These are phyloP conservation scores for Trapa incisa DNA, from an alignment of 345 rosid species.

Conservation along the genomic window DNA sequence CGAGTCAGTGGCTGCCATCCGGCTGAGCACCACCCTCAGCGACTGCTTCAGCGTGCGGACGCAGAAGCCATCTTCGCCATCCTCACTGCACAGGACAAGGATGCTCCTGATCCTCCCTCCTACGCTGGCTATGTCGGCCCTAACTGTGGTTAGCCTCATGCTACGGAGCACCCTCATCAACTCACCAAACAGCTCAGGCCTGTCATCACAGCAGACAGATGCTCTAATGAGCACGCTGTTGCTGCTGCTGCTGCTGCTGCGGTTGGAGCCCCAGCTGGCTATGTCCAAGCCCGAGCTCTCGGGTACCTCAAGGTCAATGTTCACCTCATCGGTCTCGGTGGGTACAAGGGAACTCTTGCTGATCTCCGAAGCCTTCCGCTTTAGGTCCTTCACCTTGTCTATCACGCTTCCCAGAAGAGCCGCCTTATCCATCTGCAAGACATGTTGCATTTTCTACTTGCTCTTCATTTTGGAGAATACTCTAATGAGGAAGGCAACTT, in stretches of 20 bases:
- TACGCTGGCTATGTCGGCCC: slow-evolving; percentile 49
- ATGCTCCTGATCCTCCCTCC: slow-evolving; percentile 68
- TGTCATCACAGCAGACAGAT: slow-evolving; percentile 70
- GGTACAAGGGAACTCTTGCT: slow-evolving; percentile 39
- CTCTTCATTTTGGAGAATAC: no score
- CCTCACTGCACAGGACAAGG: slow-evolving; percentile 34
- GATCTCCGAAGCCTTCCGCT: slow-evolving; percentile 43
- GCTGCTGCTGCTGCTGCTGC: background rate
- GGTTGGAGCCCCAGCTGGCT: background rate
- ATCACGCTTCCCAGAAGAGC: slow-evolving; percentile 63
- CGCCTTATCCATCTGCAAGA: slow-evolving; percentile 80
- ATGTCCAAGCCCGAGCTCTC: slow-evolving; percentile 5
- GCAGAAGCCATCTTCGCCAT: slow-evolving; percentile 16
- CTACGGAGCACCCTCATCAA: slow-evolving; percentile 39
- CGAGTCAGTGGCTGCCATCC: slow-evolving; percentile 22
- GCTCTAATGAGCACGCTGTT: slow-evolving; percentile 30
- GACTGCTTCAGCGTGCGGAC: slow-evolving; percentile 32
- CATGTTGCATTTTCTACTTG: background rate
- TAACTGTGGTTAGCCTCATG: slow-evolving; percentile 35
- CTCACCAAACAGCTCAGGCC: slow-evolving; percentile 64
- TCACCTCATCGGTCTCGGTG: slow-evolving; percentile 61
- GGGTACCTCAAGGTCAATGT: slow-evolving; percentile 29
- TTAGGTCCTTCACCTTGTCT: slow-evolving; percentile 64
- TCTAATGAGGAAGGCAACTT: background rate
- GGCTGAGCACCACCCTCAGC: slow-evolving; percentile 26